Conservation (phyloP, 1,284 basidiomycete genomes). For the Termitomyces sp. region DNA sequence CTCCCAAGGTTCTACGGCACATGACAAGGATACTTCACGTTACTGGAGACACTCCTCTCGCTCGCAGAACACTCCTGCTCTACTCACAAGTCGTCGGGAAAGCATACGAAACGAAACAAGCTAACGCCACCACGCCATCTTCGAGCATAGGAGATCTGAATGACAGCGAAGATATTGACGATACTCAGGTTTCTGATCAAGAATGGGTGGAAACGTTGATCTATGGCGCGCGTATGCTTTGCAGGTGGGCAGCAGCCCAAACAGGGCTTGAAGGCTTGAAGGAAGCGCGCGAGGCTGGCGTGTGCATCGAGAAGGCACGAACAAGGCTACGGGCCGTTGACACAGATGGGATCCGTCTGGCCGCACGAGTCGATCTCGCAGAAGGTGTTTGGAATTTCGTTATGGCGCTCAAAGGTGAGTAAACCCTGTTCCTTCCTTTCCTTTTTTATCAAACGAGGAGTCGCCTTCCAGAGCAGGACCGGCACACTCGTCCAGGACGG, state of each 20-base stretch:
- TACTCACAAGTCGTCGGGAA: slow-evolving; percentile 86
- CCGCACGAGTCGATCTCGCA: slow-evolving; percentile 55
- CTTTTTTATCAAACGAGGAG: neutral
- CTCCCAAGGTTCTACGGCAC: slow-evolving; percentile 77
- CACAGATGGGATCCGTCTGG: slow-evolving; percentile 32
- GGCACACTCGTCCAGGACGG: slow-evolving; percentile 52
- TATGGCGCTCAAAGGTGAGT: slow-evolving; percentile 56
- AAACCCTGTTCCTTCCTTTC: neutral
- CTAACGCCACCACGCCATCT: slow-evolving; percentile 20
- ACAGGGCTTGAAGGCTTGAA: slow-evolving; percentile 35
- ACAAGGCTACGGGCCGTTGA: slow-evolving; percentile 44
- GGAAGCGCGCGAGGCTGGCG: slow-evolving; percentile 57
- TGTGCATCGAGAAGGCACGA: slow-evolving; percentile 52
- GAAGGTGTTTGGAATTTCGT: slow-evolving; percentile 63
- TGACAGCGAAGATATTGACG: neutral
- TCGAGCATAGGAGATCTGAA: slow-evolving; percentile 19
- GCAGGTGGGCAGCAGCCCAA: slow-evolving; percentile 38
- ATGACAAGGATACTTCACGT: slow-evolving; percentile 70
- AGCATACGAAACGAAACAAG: slow-evolving; percentile 45
- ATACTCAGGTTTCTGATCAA: slow-evolving; percentile 48
- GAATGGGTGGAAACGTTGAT: slow-evolving; percentile 69
- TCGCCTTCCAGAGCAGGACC: slow-evolving; percentile 55
- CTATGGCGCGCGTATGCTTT: slow-evolving; percentile 73
- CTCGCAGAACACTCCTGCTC: slow-evolving; percentile 71
- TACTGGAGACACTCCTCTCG: slow-evolving; percentile 60